phyloP scores from a whole-genome alignment of 1,284 basidiomycete genomes.

The Marasmius sp. region DNA sequence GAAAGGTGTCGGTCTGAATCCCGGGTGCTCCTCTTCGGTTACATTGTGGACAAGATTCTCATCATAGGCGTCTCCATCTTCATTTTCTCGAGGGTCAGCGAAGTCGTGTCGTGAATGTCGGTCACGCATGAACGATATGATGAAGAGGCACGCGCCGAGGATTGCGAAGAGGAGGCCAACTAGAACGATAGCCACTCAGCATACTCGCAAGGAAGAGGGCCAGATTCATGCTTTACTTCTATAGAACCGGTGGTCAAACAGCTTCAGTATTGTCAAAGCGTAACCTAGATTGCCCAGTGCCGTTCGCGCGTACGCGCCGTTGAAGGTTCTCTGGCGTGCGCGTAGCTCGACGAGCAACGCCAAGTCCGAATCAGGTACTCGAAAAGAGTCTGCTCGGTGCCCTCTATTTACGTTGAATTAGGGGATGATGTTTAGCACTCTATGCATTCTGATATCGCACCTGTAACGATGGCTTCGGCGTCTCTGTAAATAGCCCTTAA shows the following conservation, averaged over 20 bases:
- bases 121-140: slow-evolving; percentile 60
- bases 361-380: slow-evolving; percentile 46
- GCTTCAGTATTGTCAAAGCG: slow-evolving; percentile 69
- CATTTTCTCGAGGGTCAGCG: slow-evolving; percentile 47
- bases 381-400: slow-evolving; percentile 59
- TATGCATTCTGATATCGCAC: background rate
- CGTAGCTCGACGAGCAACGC: slow-evolving; percentile 74
- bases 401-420: slow-evolving; percentile 38
- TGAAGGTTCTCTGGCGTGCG: slow-evolving; percentile 77
- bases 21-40: background rate
- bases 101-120: slow-evolving; percentile 75
- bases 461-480: background rate
- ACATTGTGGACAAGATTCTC: background rate
- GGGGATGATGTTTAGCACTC: background rate
- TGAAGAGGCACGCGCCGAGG: slow-evolving; percentile 60
- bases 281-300: slow-evolving; percentile 77
- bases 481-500: background rate
- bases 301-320: slow-evolving; percentile 78
- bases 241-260: slow-evolving; percentile 76
- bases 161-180: slow-evolving; percentile 75
- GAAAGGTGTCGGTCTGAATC: too few species aligned
- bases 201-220: background rate
- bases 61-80: background rate
- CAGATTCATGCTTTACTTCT: slow-evolving; percentile 42
- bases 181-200: slow-evolving; percentile 24